phyloP scores from a whole-genome alignment of 108 stramenopile genomes.

The Nitzschia sp. region DNA sequence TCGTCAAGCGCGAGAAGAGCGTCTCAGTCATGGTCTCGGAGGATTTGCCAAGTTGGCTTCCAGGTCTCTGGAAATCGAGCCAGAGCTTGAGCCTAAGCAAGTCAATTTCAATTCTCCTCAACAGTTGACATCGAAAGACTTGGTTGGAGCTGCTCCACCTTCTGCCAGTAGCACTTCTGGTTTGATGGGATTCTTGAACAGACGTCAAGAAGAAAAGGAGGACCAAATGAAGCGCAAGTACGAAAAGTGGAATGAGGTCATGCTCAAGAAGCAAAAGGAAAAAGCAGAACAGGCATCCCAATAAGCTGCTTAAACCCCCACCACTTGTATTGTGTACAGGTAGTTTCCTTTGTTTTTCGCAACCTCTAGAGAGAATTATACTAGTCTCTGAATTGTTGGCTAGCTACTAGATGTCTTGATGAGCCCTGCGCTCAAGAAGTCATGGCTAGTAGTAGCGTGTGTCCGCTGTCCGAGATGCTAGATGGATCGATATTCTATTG shows the following conservation, averaged over 20 bases:
- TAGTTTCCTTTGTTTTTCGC: too few species aligned
- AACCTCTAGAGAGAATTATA: too few species aligned
- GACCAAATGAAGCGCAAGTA: slow-evolving; percentile 79
- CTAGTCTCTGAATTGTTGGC: too few species aligned
- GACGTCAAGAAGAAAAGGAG: slow-evolving; percentile 76
- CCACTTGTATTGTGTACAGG: too few species aligned
- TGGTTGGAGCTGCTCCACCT: slow-evolving; percentile 75
- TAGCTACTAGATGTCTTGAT: too few species aligned
- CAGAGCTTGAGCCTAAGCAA: slow-evolving; percentile 59
- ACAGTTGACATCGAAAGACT: slow-evolving; percentile 80
- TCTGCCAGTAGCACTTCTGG: slow-evolving; percentile 34
- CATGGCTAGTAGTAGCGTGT: too few species aligned
- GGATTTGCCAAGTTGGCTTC: slow-evolving; percentile 52
- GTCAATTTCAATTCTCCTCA: slow-evolving; percentile 26
- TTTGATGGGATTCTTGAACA: slow-evolving; percentile 76
- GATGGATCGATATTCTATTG: too few species aligned
- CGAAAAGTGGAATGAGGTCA: slow-evolving; percentile 89
- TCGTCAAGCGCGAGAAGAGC: slow-evolving; percentile 42
- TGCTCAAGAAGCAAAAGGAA: slow-evolving; percentile 82
- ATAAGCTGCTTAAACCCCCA: too few species aligned
- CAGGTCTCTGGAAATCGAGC: slow-evolving; percentile 49
- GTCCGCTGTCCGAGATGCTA: too few species aligned
- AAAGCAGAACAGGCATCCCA: slow-evolving; percentile 24
- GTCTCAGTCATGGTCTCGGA: slow-evolving; percentile 61
- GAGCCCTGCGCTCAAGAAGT: too few species aligned